Base-by-base conservation (phyloP, 331 rosid species). In the Malus hybrid region DNA sequence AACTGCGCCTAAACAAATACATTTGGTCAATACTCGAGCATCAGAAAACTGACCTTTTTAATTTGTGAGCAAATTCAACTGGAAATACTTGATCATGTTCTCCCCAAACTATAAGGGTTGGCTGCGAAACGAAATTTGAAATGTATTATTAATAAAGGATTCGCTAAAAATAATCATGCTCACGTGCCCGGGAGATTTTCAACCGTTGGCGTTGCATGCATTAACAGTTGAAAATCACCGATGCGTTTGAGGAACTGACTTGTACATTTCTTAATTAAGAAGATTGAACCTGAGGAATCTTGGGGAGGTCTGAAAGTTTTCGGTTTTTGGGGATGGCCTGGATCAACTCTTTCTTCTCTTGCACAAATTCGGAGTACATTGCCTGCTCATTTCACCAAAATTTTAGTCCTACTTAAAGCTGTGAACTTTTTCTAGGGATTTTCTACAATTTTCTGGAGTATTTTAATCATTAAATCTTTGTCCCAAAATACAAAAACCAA, bases 71-170 rank as follows among this genome's bases (percentile, higher is more conserved):
- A 56, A 85, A 70, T 71, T 90, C 96, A 29, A 92, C 68, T 28
- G 89, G 89, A 78, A 92, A 92, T 48, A 88, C 76, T 73, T 60
- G 85, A 73, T 92, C 97, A 61, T 82, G 81, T 32, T 92, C 97
- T 76, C 97, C 97, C 97, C 96, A 90, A 6, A 90, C 77, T 60
- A 92, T 80, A 80, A 87, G 79, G 14, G 97, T 84, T 28, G 93
- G 96, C 92, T 90, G 92, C 86, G 18, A 7, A 16, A 16, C 4
- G 19, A 52, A 50, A 52, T 52, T 52, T 18, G 20, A 52, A 16
- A 52, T 52, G 7, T 16, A 52, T 52, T 52, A 18, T 52, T 39
- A 39, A 39, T 39, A 39, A 39, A 39, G 20, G 3, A 52, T 52
- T 52, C 3, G 9, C 4, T 15, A 15, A 15, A 50, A 3, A 50